Percentiles rank a stretch among this genome's conserved stretches.
These are phyloP conservation scores for Marasmius tenuissimus DNA, from an alignment of 1,284 basidiomycete species.

Conservation along the genomic window DNA sequence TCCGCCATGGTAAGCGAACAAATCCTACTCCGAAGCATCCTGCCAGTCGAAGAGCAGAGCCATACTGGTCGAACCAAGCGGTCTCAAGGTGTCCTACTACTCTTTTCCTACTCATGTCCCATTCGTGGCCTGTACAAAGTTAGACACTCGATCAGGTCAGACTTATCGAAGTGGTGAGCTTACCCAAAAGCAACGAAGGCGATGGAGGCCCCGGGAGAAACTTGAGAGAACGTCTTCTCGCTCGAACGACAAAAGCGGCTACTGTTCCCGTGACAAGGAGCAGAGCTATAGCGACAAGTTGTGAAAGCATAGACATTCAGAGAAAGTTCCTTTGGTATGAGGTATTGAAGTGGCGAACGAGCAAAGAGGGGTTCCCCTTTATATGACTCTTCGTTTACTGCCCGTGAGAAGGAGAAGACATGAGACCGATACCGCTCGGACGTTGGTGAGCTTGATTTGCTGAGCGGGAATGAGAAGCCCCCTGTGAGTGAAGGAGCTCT, in stretches of 20 bases:
- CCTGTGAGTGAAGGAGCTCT: no score
- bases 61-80: slow-evolving; percentile 29
- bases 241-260: not conserved
- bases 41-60: slow-evolving; percentile 25
- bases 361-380: no score
- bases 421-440: no score
- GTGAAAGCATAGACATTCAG: no score
- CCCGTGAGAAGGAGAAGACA: no score
- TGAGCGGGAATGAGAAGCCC: no score
- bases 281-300: no score
- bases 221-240: slow-evolving; percentile 1
- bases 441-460: no score
- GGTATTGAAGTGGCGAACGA: no score
- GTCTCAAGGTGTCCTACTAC: slow-evolving; percentile 31
- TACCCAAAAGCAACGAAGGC: slow-evolving; percentile 11
- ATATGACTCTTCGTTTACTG: no score
- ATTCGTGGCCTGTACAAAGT: slow-evolving; percentile 21
- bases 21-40: slow-evolving; percentile 26
- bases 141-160: not conserved
- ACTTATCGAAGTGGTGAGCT: not conserved
- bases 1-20: not conserved
- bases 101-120: slow-evolving; percentile 19
- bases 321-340: no score
- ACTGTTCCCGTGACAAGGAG: no score
- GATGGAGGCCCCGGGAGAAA: slow-evolving; percentile 11